Conservation (phyloP, 148 eudicot genomes). For the Rhododendron griersonianum region DNA sequence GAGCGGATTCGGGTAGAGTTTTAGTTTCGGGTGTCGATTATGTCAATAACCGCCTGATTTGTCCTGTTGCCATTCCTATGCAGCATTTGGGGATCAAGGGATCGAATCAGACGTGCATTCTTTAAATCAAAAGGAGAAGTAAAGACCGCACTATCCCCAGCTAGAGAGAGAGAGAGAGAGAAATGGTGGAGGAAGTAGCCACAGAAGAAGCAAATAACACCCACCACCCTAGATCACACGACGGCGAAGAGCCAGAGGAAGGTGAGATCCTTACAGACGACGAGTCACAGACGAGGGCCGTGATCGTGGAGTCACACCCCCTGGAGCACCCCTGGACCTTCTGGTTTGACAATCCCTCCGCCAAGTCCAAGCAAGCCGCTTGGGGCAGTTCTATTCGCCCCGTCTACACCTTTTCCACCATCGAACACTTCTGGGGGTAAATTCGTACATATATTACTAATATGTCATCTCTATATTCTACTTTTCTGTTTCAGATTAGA, state of each 20-base stretch:
- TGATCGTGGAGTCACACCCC: conserved; percentile 26
- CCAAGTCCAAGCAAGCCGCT: conserved; percentile 44
- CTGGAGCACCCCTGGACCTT: conserved; percentile 91
- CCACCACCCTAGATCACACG: background rate
- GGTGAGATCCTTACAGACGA: conserved; percentile 34
- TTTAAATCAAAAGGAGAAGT: no score
- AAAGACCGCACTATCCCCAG: background rate
- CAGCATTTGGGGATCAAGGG: no score
- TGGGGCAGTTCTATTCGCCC: conserved; percentile 87
- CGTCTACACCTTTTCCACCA: conserved; percentile 79
- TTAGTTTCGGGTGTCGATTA: no score
- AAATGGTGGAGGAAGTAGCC: conserved; percentile 24
- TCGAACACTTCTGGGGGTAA: conserved; percentile 89
- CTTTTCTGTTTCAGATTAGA: background rate
- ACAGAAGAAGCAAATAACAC: conserved; percentile 15
- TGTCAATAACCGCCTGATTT: no score
- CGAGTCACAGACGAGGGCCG: conserved; percentile 5
- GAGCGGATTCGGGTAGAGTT: no score
- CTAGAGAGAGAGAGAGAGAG: background rate
- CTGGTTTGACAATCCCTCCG: conserved; percentile 82
- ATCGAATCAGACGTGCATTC: background rate
- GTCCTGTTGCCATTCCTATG: no score
- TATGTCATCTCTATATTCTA: background rate
- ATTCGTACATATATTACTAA: background rate
- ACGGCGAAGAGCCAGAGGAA: conserved; percentile 35